These are phyloP conservation scores for Colletotrichum chlorophyti DNA, from an alignment of 2,329 filamentous ascomycete genomes.

Conservation along the genomic window DNA sequence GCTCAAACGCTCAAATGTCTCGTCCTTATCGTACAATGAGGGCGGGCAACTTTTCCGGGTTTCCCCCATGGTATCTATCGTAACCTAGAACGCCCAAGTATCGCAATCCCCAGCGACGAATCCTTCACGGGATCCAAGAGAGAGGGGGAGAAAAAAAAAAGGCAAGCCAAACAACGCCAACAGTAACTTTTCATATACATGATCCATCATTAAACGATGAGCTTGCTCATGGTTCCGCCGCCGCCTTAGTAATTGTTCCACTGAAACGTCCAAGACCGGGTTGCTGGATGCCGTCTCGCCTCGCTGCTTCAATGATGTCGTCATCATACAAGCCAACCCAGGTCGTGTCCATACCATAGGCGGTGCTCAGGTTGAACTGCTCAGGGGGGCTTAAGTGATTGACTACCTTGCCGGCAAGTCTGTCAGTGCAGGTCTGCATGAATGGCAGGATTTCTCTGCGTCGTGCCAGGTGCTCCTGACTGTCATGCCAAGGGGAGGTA, in stretches of 20 bases:
- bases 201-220: not conserved
- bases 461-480: constrained; percentile 11
- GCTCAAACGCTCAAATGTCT: too few relatives aligned
- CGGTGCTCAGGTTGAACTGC: constrained; percentile 34
- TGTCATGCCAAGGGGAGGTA: constrained; percentile 22
- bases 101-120: too few relatives aligned
- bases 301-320: constrained; percentile 39
- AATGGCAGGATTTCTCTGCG: constrained; percentile 27
- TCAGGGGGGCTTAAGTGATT: constrained; percentile 39
- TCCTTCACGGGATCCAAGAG: too few relatives aligned
- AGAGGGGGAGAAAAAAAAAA: too few relatives aligned
- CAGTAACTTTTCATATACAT: too few relatives aligned
- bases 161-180: too few relatives aligned
- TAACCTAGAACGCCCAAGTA: too few relatives aligned
- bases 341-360: constrained; percentile 44
- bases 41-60: too few relatives aligned
- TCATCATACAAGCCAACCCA: constrained; percentile 45
- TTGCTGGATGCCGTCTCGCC: constrained; percentile 40
- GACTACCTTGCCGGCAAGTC: constrained; percentile 42
- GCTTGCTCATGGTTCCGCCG: constrained; percentile 1
- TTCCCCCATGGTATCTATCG: too few relatives aligned
- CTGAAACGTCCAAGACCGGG: constrained; percentile 50
- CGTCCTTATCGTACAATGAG: too few relatives aligned
- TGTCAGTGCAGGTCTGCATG: constrained; percentile 46
- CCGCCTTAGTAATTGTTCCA: constrained; percentile 37